Evolutionary conservation across 257 asterid genomes (phyloP), one percentile per base, ranked within the genome.

Genomic region (Ilex asprella): DNA sequence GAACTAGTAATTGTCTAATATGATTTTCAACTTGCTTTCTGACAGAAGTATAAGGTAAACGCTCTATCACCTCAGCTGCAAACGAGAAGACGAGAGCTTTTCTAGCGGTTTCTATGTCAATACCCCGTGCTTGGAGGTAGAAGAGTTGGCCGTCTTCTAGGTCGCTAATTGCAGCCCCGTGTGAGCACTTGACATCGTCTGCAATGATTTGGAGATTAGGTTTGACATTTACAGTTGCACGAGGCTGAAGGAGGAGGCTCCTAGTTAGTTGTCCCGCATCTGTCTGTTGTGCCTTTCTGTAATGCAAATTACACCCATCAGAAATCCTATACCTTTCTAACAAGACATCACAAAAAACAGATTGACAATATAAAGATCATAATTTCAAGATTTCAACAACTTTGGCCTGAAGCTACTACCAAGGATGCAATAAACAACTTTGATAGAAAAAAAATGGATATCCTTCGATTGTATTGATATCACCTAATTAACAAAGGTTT

Each of bases 141-240:
- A 89, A 92, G 31, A 89, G 83, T 56, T 92, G 94, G 67, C 82
- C 70, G 59, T 78, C 95, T 67, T 92, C 96, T 71, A 92, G 68
- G 75, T 89, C 96, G 62, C 96, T 84, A 44, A 89, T 89, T 59
- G 99, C 91, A 77, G 97, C 99, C 67, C 99, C 99, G 39, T 92
- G 99, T 64, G 95, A 83, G 71, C 99, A 92, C 64, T 85, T 89
- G 39, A 92, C 97, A 44, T 89, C 94, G 27, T 87, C 96, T 9
- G 99, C 99, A 8, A 89, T 80, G 65, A 92, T 92, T 75, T 92
- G 97, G 75, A 92, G 99, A 69, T 86, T 87, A 0, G 99, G 99
- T 69, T 89, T 87, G 49, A 90, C 88, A 58, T 92, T 89, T 30
- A 92, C 93, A 3, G 95, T 87, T 2, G 91, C 99, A 50, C 96